Evolutionary conservation across 805 yeast species (phyloP).

Genomic region (Saccharomycopsis schoenii): DNA sequence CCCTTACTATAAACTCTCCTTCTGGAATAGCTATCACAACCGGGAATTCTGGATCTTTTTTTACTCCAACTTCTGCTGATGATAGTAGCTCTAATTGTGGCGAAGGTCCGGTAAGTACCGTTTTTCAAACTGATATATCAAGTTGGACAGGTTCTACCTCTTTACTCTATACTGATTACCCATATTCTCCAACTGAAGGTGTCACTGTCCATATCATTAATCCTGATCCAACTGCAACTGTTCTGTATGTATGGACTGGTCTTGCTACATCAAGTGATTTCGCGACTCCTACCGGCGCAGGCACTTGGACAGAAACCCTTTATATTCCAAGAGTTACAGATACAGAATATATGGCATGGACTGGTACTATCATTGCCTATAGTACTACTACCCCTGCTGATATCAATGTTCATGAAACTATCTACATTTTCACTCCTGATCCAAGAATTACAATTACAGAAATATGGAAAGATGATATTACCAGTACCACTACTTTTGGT

Average conservation of each 20-base stretch:
- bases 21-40: neutral
- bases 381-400: neutral
- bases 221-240: conserved; percentile 7
- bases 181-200: conserved; percentile 10
- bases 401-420: neutral
- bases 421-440: neutral
- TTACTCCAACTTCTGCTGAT: neutral
- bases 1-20: conserved; percentile 16
- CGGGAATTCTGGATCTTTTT: neutral
- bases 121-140: neutral
- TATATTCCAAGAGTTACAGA: too few relatives aligned
- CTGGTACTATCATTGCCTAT: conserved; percentile 2
- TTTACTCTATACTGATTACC: conserved; percentile 4
- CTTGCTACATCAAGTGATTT: too few relatives aligned
- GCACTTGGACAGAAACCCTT: too few relatives aligned
- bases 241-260: too few relatives aligned
- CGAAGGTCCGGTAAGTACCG: neutral
- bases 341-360: conserved; percentile 1
- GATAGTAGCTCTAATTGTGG: too few relatives aligned
- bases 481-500: too few relatives aligned
- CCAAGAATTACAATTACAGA: neutral
- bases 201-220: conserved; percentile 14
- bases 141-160: neutral
- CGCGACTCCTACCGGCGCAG: too few relatives aligned
- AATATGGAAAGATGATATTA: too few relatives aligned